Conservation (phyloP, 2,329 filamentous ascomycete species). For the Tricladium varicosporioides region DNA sequence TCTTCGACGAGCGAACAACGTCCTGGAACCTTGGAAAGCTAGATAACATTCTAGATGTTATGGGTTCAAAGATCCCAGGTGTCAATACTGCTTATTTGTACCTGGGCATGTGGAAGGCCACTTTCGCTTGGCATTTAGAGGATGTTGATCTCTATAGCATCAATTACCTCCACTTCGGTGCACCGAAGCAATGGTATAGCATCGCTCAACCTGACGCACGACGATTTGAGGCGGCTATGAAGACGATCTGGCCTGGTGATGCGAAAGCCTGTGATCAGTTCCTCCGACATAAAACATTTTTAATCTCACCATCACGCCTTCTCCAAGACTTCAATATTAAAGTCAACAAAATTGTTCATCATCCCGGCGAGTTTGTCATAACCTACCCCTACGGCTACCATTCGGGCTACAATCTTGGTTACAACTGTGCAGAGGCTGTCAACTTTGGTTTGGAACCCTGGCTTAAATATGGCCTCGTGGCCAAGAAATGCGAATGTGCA, state of each 20-base stretch:
- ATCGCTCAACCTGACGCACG: conserved; percentile 94
- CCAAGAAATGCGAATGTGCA: conserved; percentile 95
- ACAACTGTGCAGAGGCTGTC: conserved; percentile 98
- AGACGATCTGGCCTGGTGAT: conserved; percentile 88
- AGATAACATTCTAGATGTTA: conserved; percentile 86
- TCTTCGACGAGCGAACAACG: conserved; percentile 83
- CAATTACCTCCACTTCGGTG: conserved; percentile 98
- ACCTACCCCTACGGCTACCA: conserved; percentile 99
- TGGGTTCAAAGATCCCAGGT: conserved; percentile 93
- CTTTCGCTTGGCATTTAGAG: conserved; percentile 98
- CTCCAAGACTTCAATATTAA: conserved; percentile 89
- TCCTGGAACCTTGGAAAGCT: conserved; percentile 94
- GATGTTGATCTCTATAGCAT: conserved; percentile 99
- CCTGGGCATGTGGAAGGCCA: conserved; percentile 99
- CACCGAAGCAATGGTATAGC: conserved; percentile 99
- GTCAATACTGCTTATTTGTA: conserved; percentile 99
- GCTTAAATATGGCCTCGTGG: conserved; percentile 91
- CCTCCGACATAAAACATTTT: conserved; percentile 92
- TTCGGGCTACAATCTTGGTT: conserved; percentile 95
- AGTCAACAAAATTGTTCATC: conserved; percentile 92
- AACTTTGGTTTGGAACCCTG: conserved; percentile 96
- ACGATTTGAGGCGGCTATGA: conserved; percentile 93
- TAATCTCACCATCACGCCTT: conserved; percentile 88
- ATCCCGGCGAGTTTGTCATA: conserved; percentile 96
- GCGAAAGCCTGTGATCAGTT: conserved; percentile 96